Evolutionary conservation across 768 basidiomycete species (phyloP).

Genomic region (Infundibulicybe gibba): DNA sequence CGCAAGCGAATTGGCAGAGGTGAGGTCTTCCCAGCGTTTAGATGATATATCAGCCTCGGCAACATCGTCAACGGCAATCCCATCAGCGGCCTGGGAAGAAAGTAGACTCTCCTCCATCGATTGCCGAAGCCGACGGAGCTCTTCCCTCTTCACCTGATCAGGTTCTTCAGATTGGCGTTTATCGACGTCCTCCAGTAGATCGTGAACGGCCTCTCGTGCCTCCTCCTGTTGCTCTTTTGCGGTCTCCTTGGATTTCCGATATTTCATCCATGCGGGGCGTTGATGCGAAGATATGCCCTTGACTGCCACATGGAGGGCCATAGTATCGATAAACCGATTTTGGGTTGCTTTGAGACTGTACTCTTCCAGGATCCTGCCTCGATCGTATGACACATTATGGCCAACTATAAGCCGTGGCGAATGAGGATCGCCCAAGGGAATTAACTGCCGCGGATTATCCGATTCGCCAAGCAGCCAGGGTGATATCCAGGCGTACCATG

Average conservation of each 20-base stretch:
- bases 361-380: slow-evolving; percentile 79
- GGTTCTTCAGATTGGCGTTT: slow-evolving; percentile 45
- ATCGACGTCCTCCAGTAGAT: slow-evolving; percentile 36
- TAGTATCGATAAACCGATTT: slow-evolving; percentile 89
- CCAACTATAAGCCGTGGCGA: slow-evolving; percentile 74
- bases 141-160: slow-evolving; percentile 41
- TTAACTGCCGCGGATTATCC: slow-evolving; percentile 56
- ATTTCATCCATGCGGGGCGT: slow-evolving; percentile 88
- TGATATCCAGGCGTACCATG: slow-evolving; percentile 96
- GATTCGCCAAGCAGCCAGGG: slow-evolving; percentile 81
- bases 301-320: slow-evolving; percentile 91
- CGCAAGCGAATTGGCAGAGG: slow-evolving; percentile 86
- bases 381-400: slow-evolving; percentile 95
- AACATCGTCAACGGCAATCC: slow-evolving; percentile 24
- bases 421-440: slow-evolving; percentile 61
- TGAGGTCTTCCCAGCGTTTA: slow-evolving; percentile 90
- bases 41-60: slow-evolving; percentile 28
- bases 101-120: slow-evolving; percentile 38
- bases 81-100: slow-evolving; percentile 12
- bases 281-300: slow-evolving; percentile 95
- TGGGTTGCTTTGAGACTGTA: slow-evolving; percentile 64
- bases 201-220: slow-evolving; percentile 55
- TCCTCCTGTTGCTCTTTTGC: slow-evolving; percentile 56
- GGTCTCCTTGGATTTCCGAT: slow-evolving; percentile 66
- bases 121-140: slow-evolving; percentile 29